A percentile compares a stretch with the other conserved stretches of the same genome.
Conservation (phyloP, 1,284 basidiomycete species). For the Kwoniella shivajii region DNA sequence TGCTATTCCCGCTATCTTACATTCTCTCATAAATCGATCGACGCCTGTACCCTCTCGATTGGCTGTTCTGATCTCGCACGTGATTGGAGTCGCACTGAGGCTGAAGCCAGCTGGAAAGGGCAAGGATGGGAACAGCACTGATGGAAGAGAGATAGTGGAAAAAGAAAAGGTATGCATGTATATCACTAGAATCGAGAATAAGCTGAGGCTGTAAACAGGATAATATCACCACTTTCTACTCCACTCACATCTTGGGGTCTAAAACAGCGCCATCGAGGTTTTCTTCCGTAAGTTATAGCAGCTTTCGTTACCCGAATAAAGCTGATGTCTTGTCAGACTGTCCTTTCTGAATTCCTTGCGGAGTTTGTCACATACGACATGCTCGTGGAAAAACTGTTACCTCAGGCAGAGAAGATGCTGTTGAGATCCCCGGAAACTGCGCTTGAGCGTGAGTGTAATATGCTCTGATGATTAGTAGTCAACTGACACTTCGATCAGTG, state of each 20-base stretch:
- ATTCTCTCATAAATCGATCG: conserved; percentile 35
- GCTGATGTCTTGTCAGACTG: conserved; percentile 15
- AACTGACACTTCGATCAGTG: conserved; percentile 23
- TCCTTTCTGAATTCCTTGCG: conserved; percentile 37
- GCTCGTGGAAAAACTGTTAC: conserved; percentile 44
- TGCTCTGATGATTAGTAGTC: not conserved
- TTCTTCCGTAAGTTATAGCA: conserved; percentile 28
- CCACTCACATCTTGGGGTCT: conserved; percentile 43
- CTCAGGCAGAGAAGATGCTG: conserved; percentile 49
- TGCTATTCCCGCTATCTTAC: conserved; percentile 35
- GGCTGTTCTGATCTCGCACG: conserved; percentile 43
- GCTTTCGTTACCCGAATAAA: not conserved
- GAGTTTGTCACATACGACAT: conserved; percentile 36
- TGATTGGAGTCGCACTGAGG: conserved; percentile 45
- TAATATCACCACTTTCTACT: conserved; percentile 40
- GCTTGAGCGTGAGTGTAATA: conserved; percentile 34
- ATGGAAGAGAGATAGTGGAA: conserved; percentile 28
- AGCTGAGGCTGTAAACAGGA: conserved; percentile 33
- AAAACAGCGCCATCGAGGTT: conserved; percentile 41
- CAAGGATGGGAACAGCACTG: conserved; percentile 19
- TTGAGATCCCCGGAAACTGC: conserved; percentile 50
- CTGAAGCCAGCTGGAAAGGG: conserved; percentile 26
- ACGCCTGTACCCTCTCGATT: conserved; percentile 28
- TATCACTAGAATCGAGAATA: not conserved
- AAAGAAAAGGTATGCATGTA: conserved; percentile 33